Base-by-base conservation (phyloP, 371 early-diverging fungal genomes). In the Rhizomucor miehei region DNA sequence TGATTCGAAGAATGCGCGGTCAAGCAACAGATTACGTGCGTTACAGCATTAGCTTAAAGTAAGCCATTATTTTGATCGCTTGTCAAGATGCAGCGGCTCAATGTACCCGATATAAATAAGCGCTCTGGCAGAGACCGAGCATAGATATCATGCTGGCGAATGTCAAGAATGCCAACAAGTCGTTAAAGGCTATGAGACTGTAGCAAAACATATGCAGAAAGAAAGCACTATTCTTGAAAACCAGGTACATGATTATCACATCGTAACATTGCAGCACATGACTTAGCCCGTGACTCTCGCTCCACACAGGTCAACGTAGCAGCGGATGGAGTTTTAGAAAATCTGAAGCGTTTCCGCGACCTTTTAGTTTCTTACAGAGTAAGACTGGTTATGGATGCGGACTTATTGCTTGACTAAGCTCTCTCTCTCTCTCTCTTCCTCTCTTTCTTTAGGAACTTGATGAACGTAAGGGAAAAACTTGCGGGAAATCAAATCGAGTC, bases 261-360 rank as follows among this genome's bases (percentile, higher is more conserved):
- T n/a, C n/a, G n/a, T n/a, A n/a, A n/a, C n/a, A n/a, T n/a, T n/a
- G n/a, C n/a, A n/a, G n/a, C n/a, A n/a, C n/a, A n/a, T n/a, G n/a
- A n/a, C n/a, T n/a, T n/a, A n/a, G n/a, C n/a, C n/a, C n/a, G n/a
- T n/a, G n/a, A n/a, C n/a, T n/a, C n/a, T n/a, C n/a, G n/a, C n/a
- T n/a, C n/a, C n/a, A n/a, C n/a, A 17, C 60, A 70, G 45, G 63
- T 66, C 25, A 56, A 47, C 36, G 51, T 25, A 35, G 51, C 72
- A 1, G 63, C 73, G 9, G 76, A 83, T 50, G 82, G 80, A 1
- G 68, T 85, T 14, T 59, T 88, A 12, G 90, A 90, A 45, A 76
- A 80, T 55, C 51, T 90, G 56, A 90, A 90, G 49, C 70, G 79
- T 10, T 80, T 87, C 51, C 77, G 90, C 6, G 89, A 90, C 60